Evolutionary conservation across 202 grass and related monocot genomes (phyloP), one percentile per base, ranked within the genome.

Genomic region (Hordeum pubiflorum): DNA sequence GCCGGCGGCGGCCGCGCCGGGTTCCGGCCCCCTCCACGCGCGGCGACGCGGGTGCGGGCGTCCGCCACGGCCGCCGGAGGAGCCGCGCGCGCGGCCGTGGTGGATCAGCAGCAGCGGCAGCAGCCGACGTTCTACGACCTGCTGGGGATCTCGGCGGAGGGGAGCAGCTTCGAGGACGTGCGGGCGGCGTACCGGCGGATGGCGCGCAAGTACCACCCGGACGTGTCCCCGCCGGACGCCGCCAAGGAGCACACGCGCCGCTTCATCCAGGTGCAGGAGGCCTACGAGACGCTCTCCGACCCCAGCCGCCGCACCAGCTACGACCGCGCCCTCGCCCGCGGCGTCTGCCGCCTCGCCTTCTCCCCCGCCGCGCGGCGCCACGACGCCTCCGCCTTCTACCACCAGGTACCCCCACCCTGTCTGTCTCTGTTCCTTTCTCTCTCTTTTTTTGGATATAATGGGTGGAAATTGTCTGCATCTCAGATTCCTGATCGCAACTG

Each of bases 241-340:
- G 79, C 90, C 38, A 81, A 71, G 63, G 92, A 94, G 74, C 83
- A 93, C 88, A 91, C 95, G 7, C 82, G 74, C 62, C 79, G 88
- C 14, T 98, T 98, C 88, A 98, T 98, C 69, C 88, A 94, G 83
- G 88, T 93, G 72, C 95, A 91, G 78, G 79, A 92, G 79, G 95
- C 95, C 13, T 98, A 98, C 84, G 92, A 94, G 90, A 98, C 95
- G 34, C 89, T 98, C 69, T 98, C 95, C 84, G 95, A 98, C 85
- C 92, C 90, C 4, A 63, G 72, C 75, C 84, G 86, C 63, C 89
- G 95, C 60, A 82, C 80, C 21, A 68, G 76, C 79, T 98, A 98
- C 89, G 95, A 98, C 83, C 82, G 59, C 21, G 71, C 86, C 66
- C 86, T 97, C 40, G 81, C 85, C 4, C 83, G 89, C 14, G 80